phyloP scores from a whole-genome alignment of 148 eudicot genomes.

The Euryodendron excelsum region DNA sequence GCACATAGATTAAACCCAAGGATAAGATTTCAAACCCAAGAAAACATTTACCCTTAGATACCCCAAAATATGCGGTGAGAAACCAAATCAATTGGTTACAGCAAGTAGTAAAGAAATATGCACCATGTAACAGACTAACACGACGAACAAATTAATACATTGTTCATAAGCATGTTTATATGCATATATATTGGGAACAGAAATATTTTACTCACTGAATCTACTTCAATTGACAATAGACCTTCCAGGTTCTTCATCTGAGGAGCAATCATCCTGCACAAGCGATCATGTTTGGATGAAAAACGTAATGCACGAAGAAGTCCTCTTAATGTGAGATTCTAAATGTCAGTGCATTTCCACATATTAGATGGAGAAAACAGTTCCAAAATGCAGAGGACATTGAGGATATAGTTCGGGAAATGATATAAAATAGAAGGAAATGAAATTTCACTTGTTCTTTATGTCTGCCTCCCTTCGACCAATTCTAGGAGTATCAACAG shows the following conservation, averaged over 20 bases:
- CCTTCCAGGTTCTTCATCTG: conserved; percentile 74
- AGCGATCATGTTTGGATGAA: neutral
- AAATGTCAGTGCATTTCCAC: neutral
- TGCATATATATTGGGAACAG: neutral
- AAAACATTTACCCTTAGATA: no score
- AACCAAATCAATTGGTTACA: neutral
- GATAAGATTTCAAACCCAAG: neutral
- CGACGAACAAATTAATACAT: neutral
- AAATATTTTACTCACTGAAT: conserved; percentile 40
- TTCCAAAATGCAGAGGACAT: neutral
- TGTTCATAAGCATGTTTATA: neutral
- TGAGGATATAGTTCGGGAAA: neutral
- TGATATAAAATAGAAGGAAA: neutral
- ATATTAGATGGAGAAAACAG: neutral
- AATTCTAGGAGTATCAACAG: conserved; percentile 75
- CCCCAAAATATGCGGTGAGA: neutral
- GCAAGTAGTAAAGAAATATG: neutral
- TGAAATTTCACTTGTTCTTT: conserved; percentile 61
- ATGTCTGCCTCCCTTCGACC: conserved; percentile 82
- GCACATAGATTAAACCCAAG: neutral
- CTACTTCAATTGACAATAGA: conserved; percentile 55
- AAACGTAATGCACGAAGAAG: neutral
- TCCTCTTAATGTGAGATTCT: no score
- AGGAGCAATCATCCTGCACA: conserved; percentile 69
- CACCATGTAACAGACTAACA: neutral